phyloP scores from a whole-genome alignment of 768 basidiomycete genomes.

The Rhodotorula toruloides region DNA sequence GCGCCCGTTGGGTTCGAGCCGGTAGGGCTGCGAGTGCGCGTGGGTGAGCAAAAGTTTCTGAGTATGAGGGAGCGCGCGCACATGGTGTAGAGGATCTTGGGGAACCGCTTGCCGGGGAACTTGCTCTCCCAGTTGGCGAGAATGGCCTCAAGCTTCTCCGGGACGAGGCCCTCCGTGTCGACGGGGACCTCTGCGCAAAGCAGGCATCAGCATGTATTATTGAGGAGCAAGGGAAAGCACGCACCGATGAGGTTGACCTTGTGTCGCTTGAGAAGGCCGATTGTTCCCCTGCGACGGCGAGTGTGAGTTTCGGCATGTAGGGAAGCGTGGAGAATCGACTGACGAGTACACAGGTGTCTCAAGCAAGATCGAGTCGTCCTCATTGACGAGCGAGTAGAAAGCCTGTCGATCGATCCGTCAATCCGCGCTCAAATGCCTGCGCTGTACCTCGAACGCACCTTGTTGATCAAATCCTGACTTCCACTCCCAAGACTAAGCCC shows the following conservation, averaged over 20 bases:
- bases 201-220: neutral
- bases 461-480: constrained; percentile 68
- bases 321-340: neutral
- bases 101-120: constrained; percentile 62
- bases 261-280: constrained; percentile 45
- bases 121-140: constrained; percentile 60
- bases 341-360: constrained; percentile 68
- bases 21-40: constrained; percentile 46
- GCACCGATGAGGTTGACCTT: constrained; percentile 45
- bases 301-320: neutral
- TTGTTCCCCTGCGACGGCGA: constrained; percentile 45
- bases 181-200: constrained; percentile 58
- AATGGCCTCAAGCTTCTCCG: constrained; percentile 58
- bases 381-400: constrained; percentile 64
- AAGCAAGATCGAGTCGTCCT: constrained; percentile 72
- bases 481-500: constrained; percentile 70
- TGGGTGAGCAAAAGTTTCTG: neutral
- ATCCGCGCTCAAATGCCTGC: neutral
- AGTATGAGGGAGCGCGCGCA: neutral
- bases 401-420: constrained; percentile 52
- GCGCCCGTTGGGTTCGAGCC: constrained; percentile 83
- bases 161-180: constrained; percentile 65
- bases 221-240: neutral
- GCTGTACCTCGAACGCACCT: constrained; percentile 54
- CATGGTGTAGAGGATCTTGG: constrained; percentile 75